Evolutionary conservation across 345 rosid species (phyloP).

Genomic region (Arabis hirsuta): DNA sequence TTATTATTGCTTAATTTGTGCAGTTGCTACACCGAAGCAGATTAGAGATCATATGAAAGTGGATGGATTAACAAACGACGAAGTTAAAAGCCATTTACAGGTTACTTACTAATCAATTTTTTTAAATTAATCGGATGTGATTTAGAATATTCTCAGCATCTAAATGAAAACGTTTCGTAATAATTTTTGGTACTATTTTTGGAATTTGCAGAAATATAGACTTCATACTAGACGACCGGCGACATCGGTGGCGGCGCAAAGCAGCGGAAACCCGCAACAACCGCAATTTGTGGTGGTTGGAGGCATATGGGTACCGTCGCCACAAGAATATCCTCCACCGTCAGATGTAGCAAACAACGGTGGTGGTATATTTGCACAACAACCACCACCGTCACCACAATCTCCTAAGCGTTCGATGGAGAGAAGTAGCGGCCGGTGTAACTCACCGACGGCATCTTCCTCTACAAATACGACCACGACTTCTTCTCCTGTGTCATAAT

Average conservation of each 20-base stretch:
- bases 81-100: conserved; percentile 99
- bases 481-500: conserved; percentile 51
- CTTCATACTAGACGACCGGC: conserved; percentile 86
- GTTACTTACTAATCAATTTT: conserved; percentile 44
- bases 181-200: neutral
- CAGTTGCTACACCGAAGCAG: conserved; percentile 95
- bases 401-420: conserved; percentile 54
- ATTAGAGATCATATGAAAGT: conserved; percentile 96
- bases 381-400: conserved; percentile 28
- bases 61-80: conserved; percentile 92
- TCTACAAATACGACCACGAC: conserved; percentile 65
- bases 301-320: conserved; percentile 85
- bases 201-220: conserved; percentile 75
- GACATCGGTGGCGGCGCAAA: conserved; percentile 48
- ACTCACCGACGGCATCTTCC: conserved; percentile 70
- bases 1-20: neutral
- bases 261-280: conserved; percentile 51
- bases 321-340: conserved; percentile 58
- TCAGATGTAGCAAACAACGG: conserved; percentile 41
- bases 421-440: conserved; percentile 52
- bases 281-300: conserved; percentile 92
- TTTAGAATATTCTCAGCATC: neutral
- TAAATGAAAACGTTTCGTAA: neutral
- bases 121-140: neutral
- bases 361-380: conserved; percentile 47